Base-by-base conservation (phyloP, 257 asterid genomes). In the Rubia yunnanensis region DNA sequence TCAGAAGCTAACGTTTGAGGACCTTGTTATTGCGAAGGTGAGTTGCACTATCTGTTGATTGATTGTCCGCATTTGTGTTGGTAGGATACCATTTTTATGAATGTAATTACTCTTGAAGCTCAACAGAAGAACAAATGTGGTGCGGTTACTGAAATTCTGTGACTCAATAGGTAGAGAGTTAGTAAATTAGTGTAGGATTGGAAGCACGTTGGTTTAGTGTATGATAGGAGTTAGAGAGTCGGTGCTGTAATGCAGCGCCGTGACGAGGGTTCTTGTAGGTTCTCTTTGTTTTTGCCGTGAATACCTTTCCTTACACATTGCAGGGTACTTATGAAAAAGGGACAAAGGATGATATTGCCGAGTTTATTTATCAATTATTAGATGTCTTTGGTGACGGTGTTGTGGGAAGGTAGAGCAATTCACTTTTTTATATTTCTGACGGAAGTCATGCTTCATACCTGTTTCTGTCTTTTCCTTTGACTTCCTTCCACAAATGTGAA, bases 241-340 rank as follows among this genome's bases (percentile, higher is more conserved):
- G n/a, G n/a, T 38, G 50, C 18, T 13, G 41, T 5, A 36, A 46
- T 11, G 35, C 46, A 38, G 10, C 24, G 27, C 14, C 48, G 15
- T 39, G 66, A 24, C 1, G 32, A 27, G n/a, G 56, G 10, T 22
- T 39, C 28, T n/a, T 41, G 22, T 39, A 14, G 54, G 39, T 13
- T 4, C 18, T 26, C 38, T 63, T 38, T 63, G 18, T 13, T n/a
- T 39, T 41, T 24, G 28, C 56, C 1, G 4, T 63, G n/a, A 27
- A 30, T 49, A 50, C 38, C 62, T 48, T 54, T 32, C 36, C 69
- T 66, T 52, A 63, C 46, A 46, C 72, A 70, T 78, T 80, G 70
- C 80, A 92, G 97, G 96, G 75, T 46, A 86, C 92, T 41, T 92
- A 88, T 68, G 96, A 89, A 83, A 92, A 89, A 82, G 97, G 99